Evolutionary conservation across 208 protist species (phyloP).

Genomic region (Acanthamoeba royreba): DNA sequence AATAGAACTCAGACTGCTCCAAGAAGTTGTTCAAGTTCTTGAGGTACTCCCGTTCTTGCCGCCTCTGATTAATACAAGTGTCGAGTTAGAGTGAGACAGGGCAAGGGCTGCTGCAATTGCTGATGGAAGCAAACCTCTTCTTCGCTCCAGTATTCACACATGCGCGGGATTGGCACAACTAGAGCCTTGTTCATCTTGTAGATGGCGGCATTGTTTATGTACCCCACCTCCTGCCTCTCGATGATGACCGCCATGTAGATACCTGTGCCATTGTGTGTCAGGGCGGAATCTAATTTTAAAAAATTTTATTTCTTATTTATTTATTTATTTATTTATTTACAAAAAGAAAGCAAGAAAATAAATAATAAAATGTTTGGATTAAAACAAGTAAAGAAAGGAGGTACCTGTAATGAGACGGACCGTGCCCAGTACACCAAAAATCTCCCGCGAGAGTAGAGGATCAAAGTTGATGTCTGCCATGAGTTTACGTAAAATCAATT

Average conservation of each 20-base stretch:
- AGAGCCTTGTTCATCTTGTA: neutral
- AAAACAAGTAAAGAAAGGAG: neutral
- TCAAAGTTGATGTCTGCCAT: neutral
- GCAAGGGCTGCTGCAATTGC: neutral
- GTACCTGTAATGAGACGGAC: constrained; percentile 8
- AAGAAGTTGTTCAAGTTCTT: constrained; percentile 33
- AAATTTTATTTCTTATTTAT: neutral
- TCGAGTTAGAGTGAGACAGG: neutral
- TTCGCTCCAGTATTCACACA: constrained; percentile 4
- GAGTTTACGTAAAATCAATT: neutral
- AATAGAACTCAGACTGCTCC: constrained; percentile 38
- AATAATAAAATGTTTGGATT: neutral
- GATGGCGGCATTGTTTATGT: neutral
- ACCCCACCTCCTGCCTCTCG: constrained; percentile 19
- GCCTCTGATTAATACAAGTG: neutral
- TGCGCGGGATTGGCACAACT: neutral
- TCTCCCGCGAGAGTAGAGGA: neutral
- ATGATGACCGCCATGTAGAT: neutral
- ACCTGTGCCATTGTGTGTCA: neutral
- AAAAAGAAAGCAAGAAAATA: neutral
- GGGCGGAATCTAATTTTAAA: neutral
- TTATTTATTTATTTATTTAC: neutral
- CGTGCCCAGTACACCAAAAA: neutral
- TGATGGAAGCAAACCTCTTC: constrained; percentile 35
- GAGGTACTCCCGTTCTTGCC: constrained; percentile 8